Base-by-base conservation (phyloP, 83 land plant genomes). In the Picea abies region DNA sequence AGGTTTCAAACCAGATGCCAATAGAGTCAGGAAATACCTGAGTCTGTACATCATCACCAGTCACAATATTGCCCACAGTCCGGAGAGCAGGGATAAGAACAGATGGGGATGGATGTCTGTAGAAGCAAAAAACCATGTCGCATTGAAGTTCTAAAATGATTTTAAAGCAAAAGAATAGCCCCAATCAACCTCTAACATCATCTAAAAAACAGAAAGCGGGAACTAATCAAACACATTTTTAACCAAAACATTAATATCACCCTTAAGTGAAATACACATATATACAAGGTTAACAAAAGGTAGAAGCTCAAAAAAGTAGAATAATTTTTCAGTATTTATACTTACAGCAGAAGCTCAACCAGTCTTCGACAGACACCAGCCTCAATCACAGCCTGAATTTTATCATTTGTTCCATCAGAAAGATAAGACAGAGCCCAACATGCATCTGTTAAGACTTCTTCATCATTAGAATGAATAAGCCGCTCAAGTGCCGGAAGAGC, bases 401-500 rank as follows among this genome's bases (percentile, higher is more conserved):
- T 35, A 35, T 35, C 37, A 35, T 35, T 2, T 2, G 37, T 35
- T 35, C 37, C 37, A 35, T 35, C 0, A 4, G 4, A 35, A 35
- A 35, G 37, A 35, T 35, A 35, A 35, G 3, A 2, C 4, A 35
- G 37, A 35, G 37, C 37, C 37, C 37, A 35, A 2, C 0, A 3
- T 2, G 37, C 37, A 35, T 35, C 4, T 35, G 37, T 35, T 32
- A 35, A 35, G 2, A 2, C 4, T 35, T 35, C 89, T 67, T 88
- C 85, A 75, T 86, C 89, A 58, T 83, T 83, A 0, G 89, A 88
- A 71, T 86, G 90, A 63, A 88, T 86, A 17, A 88, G 89, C 10
- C 85, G 80, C 78, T 86, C 83, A 39, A 88, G 89, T 15, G 90
- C 90, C 4, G 90, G 89, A 3, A 88, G 82, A 15, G 90, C 90